These are phyloP conservation scores for Moricandia moricandioides DNA, from an alignment of 345 rosid genomes.

Conservation along the genomic window DNA sequence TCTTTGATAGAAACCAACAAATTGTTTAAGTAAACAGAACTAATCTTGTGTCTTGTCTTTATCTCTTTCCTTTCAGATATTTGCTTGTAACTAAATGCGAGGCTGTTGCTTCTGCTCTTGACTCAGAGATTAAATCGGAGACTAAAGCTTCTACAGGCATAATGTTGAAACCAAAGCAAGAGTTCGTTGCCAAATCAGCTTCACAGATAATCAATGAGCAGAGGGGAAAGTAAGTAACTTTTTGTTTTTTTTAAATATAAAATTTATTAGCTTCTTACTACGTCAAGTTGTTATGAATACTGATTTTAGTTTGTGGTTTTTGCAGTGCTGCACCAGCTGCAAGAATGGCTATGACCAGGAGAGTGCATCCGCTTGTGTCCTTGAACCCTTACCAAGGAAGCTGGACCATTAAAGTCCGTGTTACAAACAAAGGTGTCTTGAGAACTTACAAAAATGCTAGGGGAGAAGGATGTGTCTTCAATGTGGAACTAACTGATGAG, in stretches of 20 bases:
- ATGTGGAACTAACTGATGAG: conserved; percentile 91
- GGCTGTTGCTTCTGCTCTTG: conserved; percentile 72
- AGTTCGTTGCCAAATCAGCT: conserved; percentile 65
- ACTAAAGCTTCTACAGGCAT: conserved; percentile 28
- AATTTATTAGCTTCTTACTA: conserved; percentile 52
- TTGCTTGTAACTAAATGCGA: conserved; percentile 75
- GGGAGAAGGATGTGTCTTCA: conserved; percentile 97
- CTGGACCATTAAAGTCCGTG: conserved; percentile 92
- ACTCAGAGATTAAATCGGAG: conserved; percentile 34
- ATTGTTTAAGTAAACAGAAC: background rate
- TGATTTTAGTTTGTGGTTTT: background rate
- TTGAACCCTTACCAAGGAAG: conserved; percentile 95
- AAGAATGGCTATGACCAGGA: conserved; percentile 83
- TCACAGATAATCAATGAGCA: conserved; percentile 86
- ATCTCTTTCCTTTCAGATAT: conserved; percentile 39
- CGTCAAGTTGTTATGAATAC: conserved; percentile 55
- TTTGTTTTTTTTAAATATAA: conserved; percentile 39
- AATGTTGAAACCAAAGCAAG: conserved; percentile 67
- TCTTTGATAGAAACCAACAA: background rate
- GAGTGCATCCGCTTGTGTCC: conserved; percentile 91
- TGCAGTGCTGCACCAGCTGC: conserved; percentile 81
- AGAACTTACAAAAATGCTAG: conserved; percentile 80
- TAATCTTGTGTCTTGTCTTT: background rate
- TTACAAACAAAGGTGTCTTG: conserved; percentile 87
- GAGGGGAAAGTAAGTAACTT: conserved; percentile 60